Evolutionary conservation across 768 basidiomycete genomes (phyloP).

Genomic region (Gymnopilus dilepis): DNA sequence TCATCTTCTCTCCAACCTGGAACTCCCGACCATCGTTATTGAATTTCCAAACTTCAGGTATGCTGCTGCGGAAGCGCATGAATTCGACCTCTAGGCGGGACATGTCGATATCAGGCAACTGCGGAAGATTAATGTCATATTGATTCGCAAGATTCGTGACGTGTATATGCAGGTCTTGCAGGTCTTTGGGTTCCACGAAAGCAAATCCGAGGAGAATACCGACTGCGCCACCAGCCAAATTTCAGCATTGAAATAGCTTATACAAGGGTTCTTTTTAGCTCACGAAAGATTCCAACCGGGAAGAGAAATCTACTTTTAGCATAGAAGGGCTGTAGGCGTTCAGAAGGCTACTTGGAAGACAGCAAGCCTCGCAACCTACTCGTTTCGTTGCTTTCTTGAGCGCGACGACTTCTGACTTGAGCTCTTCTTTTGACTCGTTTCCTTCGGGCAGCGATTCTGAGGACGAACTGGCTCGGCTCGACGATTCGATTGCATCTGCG

Average conservation of each 20-base stretch:
- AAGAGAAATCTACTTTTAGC: constrained; percentile 65
- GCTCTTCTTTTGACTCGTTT: constrained; percentile 24
- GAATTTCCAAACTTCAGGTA: constrained; percentile 85
- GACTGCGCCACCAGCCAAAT: constrained; percentile 48
- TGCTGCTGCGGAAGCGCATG: constrained; percentile 64
- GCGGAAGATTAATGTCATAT: constrained; percentile 70
- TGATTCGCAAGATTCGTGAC: constrained; percentile 69
- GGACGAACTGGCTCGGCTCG: not conserved
- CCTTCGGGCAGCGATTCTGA: not conserved
- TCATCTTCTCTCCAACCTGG: constrained; percentile 72
- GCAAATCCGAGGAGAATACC: constrained; percentile 68
- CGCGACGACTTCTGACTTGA: constrained; percentile 21
- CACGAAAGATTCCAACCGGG: constrained; percentile 69
- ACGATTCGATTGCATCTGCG: not conserved
- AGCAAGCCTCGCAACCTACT: constrained; percentile 7
- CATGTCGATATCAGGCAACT: constrained; percentile 68
- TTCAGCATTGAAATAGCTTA: not conserved
- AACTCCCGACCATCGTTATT: constrained; percentile 84
- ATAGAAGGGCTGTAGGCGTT: constrained; percentile 31
- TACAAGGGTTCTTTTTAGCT: constrained; percentile 6
- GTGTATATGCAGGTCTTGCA: constrained; percentile 72
- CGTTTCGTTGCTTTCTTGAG: constrained; percentile 23
- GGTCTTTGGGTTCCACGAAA: constrained; percentile 68
- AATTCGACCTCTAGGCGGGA: constrained; percentile 76
- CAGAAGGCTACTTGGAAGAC: not conserved